A percentile compares a stretch with the other conserved stretches of the same genome.
Conservation (phyloP, 768 basidiomycete genomes). For the Postia placenta region DNA sequence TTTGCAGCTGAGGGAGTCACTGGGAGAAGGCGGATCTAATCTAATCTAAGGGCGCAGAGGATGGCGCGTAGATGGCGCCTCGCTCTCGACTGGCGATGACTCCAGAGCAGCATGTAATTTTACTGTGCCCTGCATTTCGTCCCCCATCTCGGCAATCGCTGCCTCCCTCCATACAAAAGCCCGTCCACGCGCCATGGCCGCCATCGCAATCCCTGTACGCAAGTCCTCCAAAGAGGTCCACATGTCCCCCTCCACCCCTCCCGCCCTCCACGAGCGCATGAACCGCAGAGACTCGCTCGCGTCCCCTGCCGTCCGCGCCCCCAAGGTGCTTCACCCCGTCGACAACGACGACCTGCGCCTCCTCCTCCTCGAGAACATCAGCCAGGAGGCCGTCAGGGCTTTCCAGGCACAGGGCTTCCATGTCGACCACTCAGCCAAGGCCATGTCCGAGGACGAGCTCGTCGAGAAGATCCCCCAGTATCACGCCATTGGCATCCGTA, state of each 20-base stretch:
- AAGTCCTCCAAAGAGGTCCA: constrained; percentile 34
- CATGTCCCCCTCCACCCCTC: constrained; percentile 46
- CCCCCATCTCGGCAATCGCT: neutral
- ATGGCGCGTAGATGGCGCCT: neutral
- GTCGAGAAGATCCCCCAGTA: constrained; percentile 75
- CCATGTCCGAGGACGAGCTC: constrained; percentile 92
- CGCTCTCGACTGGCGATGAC: neutral
- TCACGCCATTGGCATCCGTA: constrained; percentile 94
- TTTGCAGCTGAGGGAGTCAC: constrained; percentile 4
- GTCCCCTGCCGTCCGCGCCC: constrained; percentile 39
- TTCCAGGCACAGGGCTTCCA: constrained; percentile 82
- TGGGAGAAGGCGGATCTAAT: constrained; percentile 14
- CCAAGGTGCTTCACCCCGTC: constrained; percentile 73
- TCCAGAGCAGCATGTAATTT: neutral
- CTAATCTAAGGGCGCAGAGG: constrained; percentile 7
- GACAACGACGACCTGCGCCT: constrained; percentile 79
- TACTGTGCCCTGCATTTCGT: neutral
- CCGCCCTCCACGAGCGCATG: constrained; percentile 42
- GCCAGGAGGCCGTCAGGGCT: constrained; percentile 76
- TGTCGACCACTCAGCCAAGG: constrained; percentile 83
- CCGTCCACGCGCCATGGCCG: constrained; percentile 7
- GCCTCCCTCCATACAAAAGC: neutral
- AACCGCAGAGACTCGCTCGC: constrained; percentile 28
- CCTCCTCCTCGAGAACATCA: constrained; percentile 93
- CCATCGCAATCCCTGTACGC: constrained; percentile 37